Base-by-base conservation (phyloP, 2,329 filamentous ascomycete genomes). In the Falciphora oryzae region DNA sequence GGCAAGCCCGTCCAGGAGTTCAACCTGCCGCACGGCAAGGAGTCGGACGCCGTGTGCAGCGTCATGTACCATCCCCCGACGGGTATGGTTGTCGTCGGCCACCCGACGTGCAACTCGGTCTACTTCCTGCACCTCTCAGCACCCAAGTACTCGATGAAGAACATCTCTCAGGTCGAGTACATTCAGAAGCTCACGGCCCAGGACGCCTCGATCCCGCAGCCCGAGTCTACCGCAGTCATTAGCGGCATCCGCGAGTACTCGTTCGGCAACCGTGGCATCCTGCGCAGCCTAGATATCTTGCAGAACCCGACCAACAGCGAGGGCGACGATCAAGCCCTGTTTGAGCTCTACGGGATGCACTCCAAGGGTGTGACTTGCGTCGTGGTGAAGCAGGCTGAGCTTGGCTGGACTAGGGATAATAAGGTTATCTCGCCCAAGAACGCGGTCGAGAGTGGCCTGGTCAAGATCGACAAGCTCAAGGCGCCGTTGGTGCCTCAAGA, bases 31-130 rank as follows among this genome's bases (percentile, higher is more conserved):
- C 94, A 99, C 74, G 91, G 91, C 78, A 96, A 95, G 73, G 94
- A 98, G 75, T 96, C 92, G 3, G 94, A 97, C 76, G 93, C 93
- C n/a, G 94, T 98, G 67, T 99, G 95, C 82, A 98, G 93, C 74
- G 90, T 99, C 73, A 89, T 90, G 73, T 99, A 98, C 75, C 93
- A 99, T 75, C 90, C 95, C 7, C 85, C 88, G 68, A 95, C 93
- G 35, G 93, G 94, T 65, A 96, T 98, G 79, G 91, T 99, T 73
- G 87, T 96, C 67, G 90, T 99, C 66, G 96, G 94, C 50, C 95
- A 99, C 73, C 95, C 96, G 14, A 98, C 94, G 1, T 88, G 95
- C 68, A 99, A 99, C 80, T 97, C 93, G 10, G 89, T 99, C 76
- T 99, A 97, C 80, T 96, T 99, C 78, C 87, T 97, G 62, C 94